Evolutionary conservation across 345 rosid genomes (phyloP).

Genomic region (Cochlearia excelsa): DNA sequence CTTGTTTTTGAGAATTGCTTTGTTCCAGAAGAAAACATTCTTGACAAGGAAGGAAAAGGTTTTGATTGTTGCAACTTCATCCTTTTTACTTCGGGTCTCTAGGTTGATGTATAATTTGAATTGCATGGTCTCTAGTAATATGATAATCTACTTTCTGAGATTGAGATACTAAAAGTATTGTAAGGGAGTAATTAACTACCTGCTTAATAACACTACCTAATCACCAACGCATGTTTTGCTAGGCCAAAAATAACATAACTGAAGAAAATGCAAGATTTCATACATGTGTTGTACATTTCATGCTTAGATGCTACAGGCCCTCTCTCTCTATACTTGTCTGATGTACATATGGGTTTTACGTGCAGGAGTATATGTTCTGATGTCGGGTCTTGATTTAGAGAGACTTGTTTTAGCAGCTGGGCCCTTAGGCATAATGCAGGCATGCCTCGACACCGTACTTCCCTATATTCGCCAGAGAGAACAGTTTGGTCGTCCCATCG

Average conservation of each 20-base stretch:
- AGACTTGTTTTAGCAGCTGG: conserved; percentile 92
- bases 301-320: background rate
- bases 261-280: background rate
- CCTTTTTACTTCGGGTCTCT: background rate
- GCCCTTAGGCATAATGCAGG: conserved; percentile 95
- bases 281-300: conserved; percentile 8
- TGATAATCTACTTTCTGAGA: conserved; percentile 4
- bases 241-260: background rate
- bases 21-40: conserved; percentile 84
- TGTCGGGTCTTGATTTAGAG: conserved; percentile 96
- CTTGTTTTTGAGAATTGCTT: conserved; percentile 91
- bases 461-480: conserved; percentile 78
- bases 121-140: background rate
- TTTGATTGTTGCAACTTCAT: conserved; percentile 31
- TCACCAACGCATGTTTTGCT: background rate
- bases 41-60: conserved; percentile 93
- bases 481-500: conserved; percentile 90
- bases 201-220: background rate
- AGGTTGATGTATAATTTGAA: conserved; percentile 2
- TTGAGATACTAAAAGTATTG: background rate
- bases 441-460: conserved; percentile 87
- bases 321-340: conserved; percentile 2
- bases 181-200: background rate
- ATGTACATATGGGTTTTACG: conserved; percentile 10
- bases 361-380: conserved; percentile 89